phyloP scores from a whole-genome alignment of 768 basidiomycete species.

The Lentinula lateritia region DNA sequence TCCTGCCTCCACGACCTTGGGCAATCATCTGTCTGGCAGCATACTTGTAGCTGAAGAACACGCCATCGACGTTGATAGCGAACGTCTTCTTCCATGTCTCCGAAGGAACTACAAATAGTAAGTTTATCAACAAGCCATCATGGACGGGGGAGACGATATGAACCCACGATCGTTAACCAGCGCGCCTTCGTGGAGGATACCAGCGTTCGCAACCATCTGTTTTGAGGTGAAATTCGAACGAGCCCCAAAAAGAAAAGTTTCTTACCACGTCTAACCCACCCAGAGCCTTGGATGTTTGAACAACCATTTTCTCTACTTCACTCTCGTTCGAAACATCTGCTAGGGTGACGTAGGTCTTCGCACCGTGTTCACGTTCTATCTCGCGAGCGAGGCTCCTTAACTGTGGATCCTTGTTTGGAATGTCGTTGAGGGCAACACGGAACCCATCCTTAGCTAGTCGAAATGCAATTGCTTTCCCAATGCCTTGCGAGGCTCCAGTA shows the following conservation, averaged over 20 bases:
- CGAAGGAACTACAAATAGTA: background rate
- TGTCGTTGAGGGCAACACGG: conserved; percentile 29
- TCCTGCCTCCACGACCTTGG: conserved; percentile 29
- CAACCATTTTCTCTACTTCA: conserved; percentile 27
- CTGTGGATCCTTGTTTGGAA: conserved; percentile 3
- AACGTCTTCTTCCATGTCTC: conserved; percentile 18
- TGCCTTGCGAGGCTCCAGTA: conserved; percentile 33
- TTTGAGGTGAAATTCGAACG: background rate
- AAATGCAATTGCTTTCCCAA: conserved; percentile 31
- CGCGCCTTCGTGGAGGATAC: conserved; percentile 1
- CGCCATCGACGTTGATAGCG: conserved; percentile 23
- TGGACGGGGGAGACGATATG: background rate
- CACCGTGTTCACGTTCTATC: background rate
- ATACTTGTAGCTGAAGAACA: conserved; percentile 30
- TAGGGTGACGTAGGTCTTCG: background rate
- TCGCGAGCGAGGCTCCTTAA: background rate
- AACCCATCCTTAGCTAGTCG: conserved; percentile 32
- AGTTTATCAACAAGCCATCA: background rate
- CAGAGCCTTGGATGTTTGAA: conserved; percentile 10
- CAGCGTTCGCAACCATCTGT: conserved; percentile 22
- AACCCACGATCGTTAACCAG: background rate
- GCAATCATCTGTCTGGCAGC: conserved; percentile 29
- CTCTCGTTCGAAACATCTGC: conserved; percentile 27
- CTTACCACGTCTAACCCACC: conserved; percentile 33
- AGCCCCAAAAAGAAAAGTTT: background rate